Base-by-base conservation (phyloP, 2,329 filamentous ascomycete species). In the Penicillium glabrum region DNA sequence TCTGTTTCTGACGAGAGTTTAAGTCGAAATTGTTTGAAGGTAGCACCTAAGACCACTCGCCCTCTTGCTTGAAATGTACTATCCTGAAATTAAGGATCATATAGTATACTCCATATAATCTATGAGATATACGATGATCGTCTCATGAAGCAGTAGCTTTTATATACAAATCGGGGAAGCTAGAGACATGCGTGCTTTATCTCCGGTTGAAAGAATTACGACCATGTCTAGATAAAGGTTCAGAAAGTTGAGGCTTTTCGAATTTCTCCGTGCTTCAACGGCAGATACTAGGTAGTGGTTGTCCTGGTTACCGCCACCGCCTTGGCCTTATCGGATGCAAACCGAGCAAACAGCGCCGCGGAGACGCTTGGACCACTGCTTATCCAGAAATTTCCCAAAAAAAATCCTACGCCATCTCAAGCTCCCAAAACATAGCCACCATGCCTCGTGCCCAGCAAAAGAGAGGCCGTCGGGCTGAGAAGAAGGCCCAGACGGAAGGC, bases 401-500 rank as follows among this genome's bases (percentile, higher is more conserved):
- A 69, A 69, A 56, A 61, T 62, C 64, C 63, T 60, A 57, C 59
- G 48, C 46, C 21, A 49, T 58, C 51, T 53, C 27, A 37, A 43
- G 39, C 46, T 35, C 53, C 50, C 58, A 54, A 52, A 47, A 60
- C 23, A 45, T 39, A 24, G 27, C 52, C 57, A 64, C 24, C 51
- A 80, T 80, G 78, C 78, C 78, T 60, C 76, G 77, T 45, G 77
- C 78, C 61, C 74, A 77, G 62, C 75, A 79, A 56, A 80, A 79
- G 58, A 72, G 78, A 70, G 78, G 78, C 51, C 74, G 78, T 37
- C 70, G 77, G 24, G 76, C 76, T 35, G 74, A 77, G 43, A 69
- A 75, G 19, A 77, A 77, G 47, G 63, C 67, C 23, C 70, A 72
- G 27, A 75, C 77, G 46, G 68, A 73, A 8, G 72, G 19, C 11